Evolutionary conservation across 2,329 filamentous ascomycete genomes (phyloP), one percentile per base, ranked within the genome.

Genomic region (Ophiostoma pallidulum): DNA sequence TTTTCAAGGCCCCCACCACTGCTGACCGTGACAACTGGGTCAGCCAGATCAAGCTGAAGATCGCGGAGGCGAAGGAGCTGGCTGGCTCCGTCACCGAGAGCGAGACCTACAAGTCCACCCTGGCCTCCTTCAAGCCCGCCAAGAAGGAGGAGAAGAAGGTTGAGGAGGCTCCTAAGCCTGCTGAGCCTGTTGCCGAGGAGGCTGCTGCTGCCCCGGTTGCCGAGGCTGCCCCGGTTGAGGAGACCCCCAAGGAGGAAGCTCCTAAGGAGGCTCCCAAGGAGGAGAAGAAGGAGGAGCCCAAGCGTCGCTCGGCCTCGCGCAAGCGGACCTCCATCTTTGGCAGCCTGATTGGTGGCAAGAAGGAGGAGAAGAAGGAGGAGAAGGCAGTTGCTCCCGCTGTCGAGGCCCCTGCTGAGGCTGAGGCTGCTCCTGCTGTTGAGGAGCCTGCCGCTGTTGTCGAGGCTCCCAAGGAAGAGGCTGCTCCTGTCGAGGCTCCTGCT

Each of bases 21-120:
- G 72, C 79, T 51, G 89, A 96, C 71, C 89, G 91, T 63, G 88
- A 95, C 67, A 87, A 85, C 76, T 97, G 92, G 92, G 79, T 94
- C 60, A 71, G 80, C 53, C 84, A 90, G 61, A 66, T 95, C 58
- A 89, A 92, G 78, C 70, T 77, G 60, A 87, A 90, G 74, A 78
- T 86, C 45, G 76, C 81, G 44, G 88, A 94, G 71, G 90, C 88
- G 60, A 94, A 92, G 77, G 83, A 84, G 59, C 72, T 86, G 50
- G 83, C 82, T 61, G 74, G 85, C 55, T 75, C 75, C 48, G 77
- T 96, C 58, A 77, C 78, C 54, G 80, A 82, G 67, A 83, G 81
- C 59, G 89, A 95, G 68, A 78, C 79, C 51, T 98, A 95, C 82
- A 96, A 95, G 81, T 74, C 78, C 59, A 81, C 86, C 56, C 69